Evolutionary conservation across 371 early-diverging fungal species (phyloP), one percentile per base, ranked within the genome.

Genomic region (Capillidium heterosporum): DNA sequence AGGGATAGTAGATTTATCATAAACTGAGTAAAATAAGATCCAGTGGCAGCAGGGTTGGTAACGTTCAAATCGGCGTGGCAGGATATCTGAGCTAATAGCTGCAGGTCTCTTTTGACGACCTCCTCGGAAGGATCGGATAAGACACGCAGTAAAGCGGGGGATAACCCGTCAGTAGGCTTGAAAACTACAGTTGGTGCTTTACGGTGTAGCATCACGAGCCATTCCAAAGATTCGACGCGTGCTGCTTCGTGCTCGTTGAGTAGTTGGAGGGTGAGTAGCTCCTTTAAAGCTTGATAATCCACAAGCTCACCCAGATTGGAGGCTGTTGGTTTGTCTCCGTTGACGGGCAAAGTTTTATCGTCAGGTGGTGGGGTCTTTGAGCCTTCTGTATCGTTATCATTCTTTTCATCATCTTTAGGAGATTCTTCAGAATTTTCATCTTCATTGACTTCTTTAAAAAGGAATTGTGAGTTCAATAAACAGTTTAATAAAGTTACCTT

Each of bases 11-110:
- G 65, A 49, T 82, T 77, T 31, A 75, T 67, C 71, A 92, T 84
- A 61, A 90, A 90, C 32, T 78, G 69, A 27, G 69, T 66, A 60
- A 93, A 84, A 53, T 86, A 87, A 21, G 76, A 79, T 29, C 78
- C 82, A 13, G 50, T 24, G 17, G 7, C 19, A 19, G 17, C 8
- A 19, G 7, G 5, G 7, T 29, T 31, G 15, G 53, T 11, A 8
- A 32, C n/a, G 53, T 53, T 23, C 7, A 19, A 7, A 58, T 84
- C 87, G 0, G 87, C 84, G 52, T 78, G 72, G 0, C 76, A 75
- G 5, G 86, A 81, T n/a, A 95, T 85, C 60, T 94, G 93, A 2
- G 95, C 90, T 57, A 95, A 71, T n/a, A 92, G 70, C 58, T 87
- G 84, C 40, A 95, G 71, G 63, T 87, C 90, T 8, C 86, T 73